Evolutionary conservation across 2,329 filamentous ascomycete genomes (phyloP).

Genomic region (Cordyceps militaris): DNA sequence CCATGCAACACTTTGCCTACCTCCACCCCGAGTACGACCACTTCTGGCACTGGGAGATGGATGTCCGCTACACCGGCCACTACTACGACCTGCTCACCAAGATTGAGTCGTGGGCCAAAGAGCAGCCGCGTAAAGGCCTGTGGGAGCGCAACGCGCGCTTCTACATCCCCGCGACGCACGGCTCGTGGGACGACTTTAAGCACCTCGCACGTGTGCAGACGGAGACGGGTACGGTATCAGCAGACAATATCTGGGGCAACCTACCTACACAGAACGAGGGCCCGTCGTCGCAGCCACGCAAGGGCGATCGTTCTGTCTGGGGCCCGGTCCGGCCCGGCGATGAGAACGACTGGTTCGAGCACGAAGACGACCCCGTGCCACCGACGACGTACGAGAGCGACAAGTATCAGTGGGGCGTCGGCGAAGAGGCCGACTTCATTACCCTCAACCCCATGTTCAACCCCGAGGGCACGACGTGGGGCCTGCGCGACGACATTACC

Average conservation of each 20-base stretch:
- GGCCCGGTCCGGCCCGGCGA: constrained; percentile 68
- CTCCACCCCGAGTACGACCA: constrained; percentile 83
- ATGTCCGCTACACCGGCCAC: constrained; percentile 82
- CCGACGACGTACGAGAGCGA: constrained; percentile 68
- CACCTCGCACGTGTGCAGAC: constrained; percentile 67
- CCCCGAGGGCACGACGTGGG: constrained; percentile 79
- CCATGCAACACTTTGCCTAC: constrained; percentile 87
- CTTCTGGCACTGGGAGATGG: constrained; percentile 96
- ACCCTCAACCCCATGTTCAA: constrained; percentile 89
- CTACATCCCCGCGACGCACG: constrained; percentile 70
- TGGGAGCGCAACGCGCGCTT: constrained; percentile 77
- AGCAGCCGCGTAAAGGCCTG: constrained; percentile 70
- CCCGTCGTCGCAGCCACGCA: constrained; percentile 28
- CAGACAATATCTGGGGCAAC: constrained; percentile 61
- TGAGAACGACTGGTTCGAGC: constrained; percentile 63
- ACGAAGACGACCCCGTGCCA: constrained; percentile 65
- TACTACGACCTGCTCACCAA: constrained; percentile 70
- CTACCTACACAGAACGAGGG: constrained; percentile 37
- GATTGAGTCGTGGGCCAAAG: constrained; percentile 59
- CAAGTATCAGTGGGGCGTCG: constrained; percentile 78
- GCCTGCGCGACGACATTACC: constrained; percentile 74
- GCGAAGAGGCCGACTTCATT: constrained; percentile 85
- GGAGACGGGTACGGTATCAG: constrained; percentile 58
- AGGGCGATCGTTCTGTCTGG: constrained; percentile 65
- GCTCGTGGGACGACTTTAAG: constrained; percentile 72